Percentiles rank a stretch among this genome's conserved stretches.
Conservation (phyloP, 2,329 filamentous ascomycete species). For the Paradendryphiella salina region DNA sequence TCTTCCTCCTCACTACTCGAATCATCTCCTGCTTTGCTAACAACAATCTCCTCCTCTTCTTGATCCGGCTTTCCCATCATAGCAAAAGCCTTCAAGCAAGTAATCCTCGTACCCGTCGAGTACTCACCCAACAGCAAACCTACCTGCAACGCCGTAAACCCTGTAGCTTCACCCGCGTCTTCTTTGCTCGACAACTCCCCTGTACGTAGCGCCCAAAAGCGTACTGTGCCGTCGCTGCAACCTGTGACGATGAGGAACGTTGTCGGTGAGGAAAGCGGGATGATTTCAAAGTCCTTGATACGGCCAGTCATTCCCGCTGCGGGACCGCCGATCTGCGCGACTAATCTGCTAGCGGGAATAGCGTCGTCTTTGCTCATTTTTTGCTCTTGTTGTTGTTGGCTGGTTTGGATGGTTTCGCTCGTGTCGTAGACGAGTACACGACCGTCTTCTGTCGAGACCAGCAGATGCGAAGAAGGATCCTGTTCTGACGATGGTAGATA, state of each 20-base stretch:
- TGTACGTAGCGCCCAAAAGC: slow-evolving; percentile 68
- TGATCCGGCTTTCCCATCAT: slow-evolving; percentile 63
- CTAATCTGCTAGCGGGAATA: slow-evolving; percentile 61
- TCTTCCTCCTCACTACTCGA: slow-evolving; percentile 30
- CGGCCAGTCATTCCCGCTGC: slow-evolving; percentile 67
- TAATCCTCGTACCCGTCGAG: slow-evolving; percentile 85
- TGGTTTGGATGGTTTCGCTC: slow-evolving; percentile 50
- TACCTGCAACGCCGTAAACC: slow-evolving; percentile 51
- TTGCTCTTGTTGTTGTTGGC: slow-evolving; percentile 43
- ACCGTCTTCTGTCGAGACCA: slow-evolving; percentile 88
- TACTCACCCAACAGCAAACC: slow-evolving; percentile 75
- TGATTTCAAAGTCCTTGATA: slow-evolving; percentile 84
- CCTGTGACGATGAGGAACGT: slow-evolving; percentile 66
- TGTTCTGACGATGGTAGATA: slow-evolving; percentile 64
- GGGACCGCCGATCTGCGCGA: slow-evolving; percentile 79
- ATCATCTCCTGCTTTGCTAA: slow-evolving; percentile 24
- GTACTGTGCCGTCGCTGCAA: slow-evolving; percentile 83
- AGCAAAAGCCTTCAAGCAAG: slow-evolving; percentile 81
- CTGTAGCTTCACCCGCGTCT: slow-evolving; percentile 20
- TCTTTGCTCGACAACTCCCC: slow-evolving; percentile 27
- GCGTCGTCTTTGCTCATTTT: slow-evolving; percentile 33
- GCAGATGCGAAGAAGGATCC: slow-evolving; percentile 55
- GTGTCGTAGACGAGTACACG: slow-evolving; percentile 82
- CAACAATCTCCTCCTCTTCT: slow-evolving; percentile 25
- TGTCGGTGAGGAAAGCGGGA: slow-evolving; percentile 51